phyloP scores from a whole-genome alignment of 164 flowering plant genomes.

The Brasenia schreberi region DNA sequence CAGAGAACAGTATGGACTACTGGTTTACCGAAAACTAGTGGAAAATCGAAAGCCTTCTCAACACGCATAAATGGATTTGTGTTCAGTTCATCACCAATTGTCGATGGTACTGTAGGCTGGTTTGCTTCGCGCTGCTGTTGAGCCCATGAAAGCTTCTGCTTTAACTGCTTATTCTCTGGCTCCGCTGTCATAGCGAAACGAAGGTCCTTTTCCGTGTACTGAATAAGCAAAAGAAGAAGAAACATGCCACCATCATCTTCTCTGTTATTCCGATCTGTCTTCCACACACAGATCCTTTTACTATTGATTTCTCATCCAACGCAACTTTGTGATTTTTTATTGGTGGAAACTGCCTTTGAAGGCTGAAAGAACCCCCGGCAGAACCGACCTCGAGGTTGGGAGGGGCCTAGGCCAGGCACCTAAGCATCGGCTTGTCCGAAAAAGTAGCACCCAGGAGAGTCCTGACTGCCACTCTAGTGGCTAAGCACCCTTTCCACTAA shows the following conservation, averaged over 20 bases:
- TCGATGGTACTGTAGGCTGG: conserved; percentile 79
- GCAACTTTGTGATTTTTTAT: too few relatives aligned
- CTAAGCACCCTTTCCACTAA: neutral
- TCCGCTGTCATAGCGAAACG: conserved; percentile 81
- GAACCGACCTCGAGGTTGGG: neutral
- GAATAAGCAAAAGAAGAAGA: conserved; percentile 3
- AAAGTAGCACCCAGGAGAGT: too few relatives aligned
- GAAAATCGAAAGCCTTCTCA: conserved; percentile 8
- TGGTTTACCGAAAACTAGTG: too few relatives aligned
- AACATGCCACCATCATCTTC: neutral
- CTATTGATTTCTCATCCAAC: too few relatives aligned
- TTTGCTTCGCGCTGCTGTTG: conserved; percentile 46
- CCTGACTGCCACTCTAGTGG: neutral
- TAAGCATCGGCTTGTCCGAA: too few relatives aligned
- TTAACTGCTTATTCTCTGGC: conserved; percentile 57
- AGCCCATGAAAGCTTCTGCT: conserved; percentile 72
- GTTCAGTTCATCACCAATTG: conserved; percentile 77
- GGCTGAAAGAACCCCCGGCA: neutral
- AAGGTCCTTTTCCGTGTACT: conserved; percentile 96
- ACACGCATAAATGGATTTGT: conserved; percentile 88
- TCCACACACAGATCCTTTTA: neutral
- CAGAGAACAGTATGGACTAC: too few relatives aligned
- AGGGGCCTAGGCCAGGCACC: too few relatives aligned
- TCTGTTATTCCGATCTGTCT: neutral
- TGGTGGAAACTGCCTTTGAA: too few relatives aligned